Percentiles rank a stretch among this genome's conserved stretches.
Evolutionary conservation across 2,329 filamentous ascomycete genomes (phyloP).

Genomic region (Sarocladiaceae sp.): DNA sequence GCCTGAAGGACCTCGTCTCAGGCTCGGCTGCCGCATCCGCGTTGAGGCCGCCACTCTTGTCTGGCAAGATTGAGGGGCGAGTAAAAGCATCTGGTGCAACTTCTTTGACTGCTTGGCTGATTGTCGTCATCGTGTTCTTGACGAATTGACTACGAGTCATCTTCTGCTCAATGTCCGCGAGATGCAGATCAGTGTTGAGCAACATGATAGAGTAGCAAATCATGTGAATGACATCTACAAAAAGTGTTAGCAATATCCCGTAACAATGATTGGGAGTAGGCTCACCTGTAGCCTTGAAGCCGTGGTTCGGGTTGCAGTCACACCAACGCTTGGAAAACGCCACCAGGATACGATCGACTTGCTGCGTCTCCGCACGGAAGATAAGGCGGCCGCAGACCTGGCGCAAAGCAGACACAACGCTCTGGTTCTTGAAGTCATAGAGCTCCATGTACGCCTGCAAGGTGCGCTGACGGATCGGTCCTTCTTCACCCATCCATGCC

Average conservation of each 20-base stretch:
- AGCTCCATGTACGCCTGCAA: slow-evolving; percentile 83
- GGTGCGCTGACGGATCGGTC: slow-evolving; percentile 52
- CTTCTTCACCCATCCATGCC: slow-evolving; percentile 81
- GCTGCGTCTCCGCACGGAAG: slow-evolving; percentile 88
- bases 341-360: slow-evolving; percentile 91
- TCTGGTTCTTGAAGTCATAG: slow-evolving; percentile 80
- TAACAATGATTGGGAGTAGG: slow-evolving; percentile 11
- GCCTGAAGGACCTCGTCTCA: slow-evolving; percentile 35
- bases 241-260: slow-evolving; percentile 24
- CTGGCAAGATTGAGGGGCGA: slow-evolving; percentile 50
- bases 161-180: slow-evolving; percentile 92
- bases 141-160: slow-evolving; percentile 96
- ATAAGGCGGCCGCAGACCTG: slow-evolving; percentile 77
- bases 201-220: slow-evolving; percentile 95
- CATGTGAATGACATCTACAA: slow-evolving; percentile 84
- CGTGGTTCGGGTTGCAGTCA: slow-evolving; percentile 85
- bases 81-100: slow-evolving; percentile 65
- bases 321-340: slow-evolving; percentile 90
- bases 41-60: slow-evolving; percentile 28
- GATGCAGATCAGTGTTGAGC: slow-evolving; percentile 90
- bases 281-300: slow-evolving; percentile 83
- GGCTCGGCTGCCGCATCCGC: slow-evolving; percentile 30
- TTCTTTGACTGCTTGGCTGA: slow-evolving; percentile 71
- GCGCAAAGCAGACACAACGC: slow-evolving; percentile 73
- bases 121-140: slow-evolving; percentile 92